Evolutionary conservation across 2,329 filamentous ascomycete species (phyloP).

Genomic region (Aureobasidium melanogenum): DNA sequence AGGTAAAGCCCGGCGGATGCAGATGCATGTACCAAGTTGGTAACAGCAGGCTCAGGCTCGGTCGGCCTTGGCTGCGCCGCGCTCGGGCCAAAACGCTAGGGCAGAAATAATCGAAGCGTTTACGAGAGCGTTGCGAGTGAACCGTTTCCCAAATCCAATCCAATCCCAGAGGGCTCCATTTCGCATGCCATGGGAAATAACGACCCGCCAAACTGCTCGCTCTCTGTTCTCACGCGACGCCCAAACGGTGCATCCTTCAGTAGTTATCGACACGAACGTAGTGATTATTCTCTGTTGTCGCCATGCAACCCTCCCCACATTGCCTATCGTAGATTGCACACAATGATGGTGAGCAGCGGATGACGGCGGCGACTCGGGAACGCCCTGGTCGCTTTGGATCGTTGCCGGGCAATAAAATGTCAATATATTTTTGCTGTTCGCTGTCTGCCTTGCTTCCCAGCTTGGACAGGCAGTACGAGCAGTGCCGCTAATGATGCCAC

Average conservation of each 20-base stretch:
- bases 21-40: conserved; percentile 9
- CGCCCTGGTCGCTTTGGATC: conserved; percentile 4
- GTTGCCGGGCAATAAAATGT: conserved; percentile 1
- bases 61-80: conserved; percentile 1
- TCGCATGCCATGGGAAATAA: not conserved
- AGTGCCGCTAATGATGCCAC: conserved; percentile 4
- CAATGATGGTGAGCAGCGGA: not conserved
- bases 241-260: not conserved
- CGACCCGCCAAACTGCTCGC: not conserved
- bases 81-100: conserved; percentile 2
- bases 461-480: conserved; percentile 4
- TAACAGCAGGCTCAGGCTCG: conserved; percentile 4
- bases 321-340: not conserved
- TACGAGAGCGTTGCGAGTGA: not conserved
- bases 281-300: not conserved
- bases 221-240: not conserved
- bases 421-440: conserved; percentile 6
- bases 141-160: not conserved
- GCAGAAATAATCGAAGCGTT: conserved; percentile 7
- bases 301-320: not conserved
- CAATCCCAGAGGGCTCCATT: not conserved
- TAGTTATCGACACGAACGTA: not conserved
- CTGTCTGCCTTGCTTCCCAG: conserved; percentile 8
- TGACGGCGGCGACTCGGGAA: conserved; percentile 6
- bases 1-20: not conserved